These are phyloP conservation scores for Tylopilus sp. DNA, from an alignment of 1,284 basidiomycete genomes.

Conservation along the genomic window DNA sequence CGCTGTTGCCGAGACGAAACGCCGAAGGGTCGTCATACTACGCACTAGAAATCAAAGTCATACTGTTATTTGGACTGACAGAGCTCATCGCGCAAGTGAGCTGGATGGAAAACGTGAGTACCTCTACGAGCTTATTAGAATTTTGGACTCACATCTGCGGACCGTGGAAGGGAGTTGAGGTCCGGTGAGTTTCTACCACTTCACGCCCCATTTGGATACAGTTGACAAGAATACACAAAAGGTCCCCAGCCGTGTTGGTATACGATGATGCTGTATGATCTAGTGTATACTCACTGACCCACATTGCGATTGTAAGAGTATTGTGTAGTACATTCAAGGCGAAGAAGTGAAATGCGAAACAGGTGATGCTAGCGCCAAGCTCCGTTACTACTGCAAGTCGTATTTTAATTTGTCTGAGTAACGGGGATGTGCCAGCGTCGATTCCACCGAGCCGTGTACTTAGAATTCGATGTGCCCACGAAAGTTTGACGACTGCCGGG, in stretches of 20 bases:
- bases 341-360: too few species aligned
- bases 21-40: slow-evolving; percentile 32
- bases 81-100: slow-evolving; percentile 45
- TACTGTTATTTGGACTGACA: slow-evolving; percentile 44
- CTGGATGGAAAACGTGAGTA: slow-evolving; percentile 42
- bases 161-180: slow-evolving; percentile 22
- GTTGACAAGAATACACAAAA: slow-evolving; percentile 5
- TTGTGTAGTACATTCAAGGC: not conserved
- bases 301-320: slow-evolving; percentile 4
- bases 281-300: not conserved
- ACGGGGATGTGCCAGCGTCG: too few species aligned
- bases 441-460: too few species aligned
- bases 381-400: too few species aligned
- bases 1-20: slow-evolving; percentile 15
- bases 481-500: too few species aligned
- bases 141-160: slow-evolving; percentile 1
- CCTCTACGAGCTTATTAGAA: not conserved
- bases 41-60: slow-evolving; percentile 35
- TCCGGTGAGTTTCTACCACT: slow-evolving; percentile 28
- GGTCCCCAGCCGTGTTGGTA: slow-evolving; percentile 39
- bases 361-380: too few species aligned
- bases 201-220: not conserved
- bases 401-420: too few species aligned
- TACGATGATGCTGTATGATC: slow-evolving; percentile 34
- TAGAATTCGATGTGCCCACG: too few species aligned